A percentile compares a stretch with the other conserved stretches of the same genome.
Conservation (phyloP, 176 grass and related monocot genomes). For the Oryza coarctata region DNA sequence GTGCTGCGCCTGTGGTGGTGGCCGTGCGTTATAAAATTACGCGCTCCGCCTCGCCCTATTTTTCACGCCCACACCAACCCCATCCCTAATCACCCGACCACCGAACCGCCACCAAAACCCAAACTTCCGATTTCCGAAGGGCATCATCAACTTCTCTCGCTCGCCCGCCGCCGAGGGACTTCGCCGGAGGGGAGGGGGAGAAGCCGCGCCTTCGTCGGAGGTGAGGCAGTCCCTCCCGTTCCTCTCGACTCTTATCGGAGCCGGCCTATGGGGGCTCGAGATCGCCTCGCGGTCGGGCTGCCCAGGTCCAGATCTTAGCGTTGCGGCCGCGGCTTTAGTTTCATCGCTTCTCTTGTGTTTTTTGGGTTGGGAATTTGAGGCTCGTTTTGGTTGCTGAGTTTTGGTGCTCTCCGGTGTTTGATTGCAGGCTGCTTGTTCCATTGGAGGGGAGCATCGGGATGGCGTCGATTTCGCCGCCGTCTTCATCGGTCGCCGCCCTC, state of each 20-base stretch:
- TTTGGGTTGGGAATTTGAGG: background rate
- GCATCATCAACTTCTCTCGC: background rate
- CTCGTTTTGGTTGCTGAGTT: background rate
- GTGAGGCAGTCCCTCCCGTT: slow-evolving; percentile 29
- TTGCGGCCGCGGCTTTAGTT: background rate
- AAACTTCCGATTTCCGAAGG: background rate
- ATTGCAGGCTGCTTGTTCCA: slow-evolving; percentile 17
- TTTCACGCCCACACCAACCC: slow-evolving; percentile 39
- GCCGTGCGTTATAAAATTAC: slow-evolving; percentile 42
- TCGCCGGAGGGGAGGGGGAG: slow-evolving; percentile 23
- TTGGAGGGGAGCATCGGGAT: slow-evolving; percentile 24
- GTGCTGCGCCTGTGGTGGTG: background rate
- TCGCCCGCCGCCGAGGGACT: slow-evolving; percentile 6
- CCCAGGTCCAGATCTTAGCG: slow-evolving; percentile 26
- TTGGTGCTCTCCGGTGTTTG: background rate
- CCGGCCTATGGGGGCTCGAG: too few species aligned
- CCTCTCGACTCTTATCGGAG: background rate
- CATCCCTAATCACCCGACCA: slow-evolving; percentile 25
- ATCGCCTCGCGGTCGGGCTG: too few species aligned
- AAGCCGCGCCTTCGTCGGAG: slow-evolving; percentile 7
- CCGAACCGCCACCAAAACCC: slow-evolving; percentile 14
- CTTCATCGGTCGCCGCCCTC: slow-evolving; percentile 35
- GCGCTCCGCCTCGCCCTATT: background rate
- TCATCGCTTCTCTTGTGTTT: background rate
- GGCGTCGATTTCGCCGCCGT: slow-evolving; percentile 41